Percentiles rank a stretch among this genome's conserved stretches.
Evolutionary conservation across 2,329 filamentous ascomycete species (phyloP).

Genomic region (Zalaria obscura): DNA sequence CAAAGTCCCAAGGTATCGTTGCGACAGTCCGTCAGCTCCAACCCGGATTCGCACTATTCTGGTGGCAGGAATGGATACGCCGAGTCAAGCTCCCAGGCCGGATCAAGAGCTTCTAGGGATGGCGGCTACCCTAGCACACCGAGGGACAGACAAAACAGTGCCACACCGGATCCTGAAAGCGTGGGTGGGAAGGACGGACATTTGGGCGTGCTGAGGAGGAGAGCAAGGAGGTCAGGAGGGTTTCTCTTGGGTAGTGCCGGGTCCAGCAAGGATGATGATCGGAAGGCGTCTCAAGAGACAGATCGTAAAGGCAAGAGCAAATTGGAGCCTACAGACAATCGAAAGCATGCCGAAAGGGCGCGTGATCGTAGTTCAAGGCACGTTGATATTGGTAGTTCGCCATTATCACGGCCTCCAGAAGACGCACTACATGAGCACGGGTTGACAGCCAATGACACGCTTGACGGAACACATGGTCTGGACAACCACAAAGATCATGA

Average conservation of each 20-base stretch:
- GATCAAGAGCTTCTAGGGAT: background rate
- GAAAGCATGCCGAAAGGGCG: slow-evolving; percentile 1
- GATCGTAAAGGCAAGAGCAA: slow-evolving; percentile 4
- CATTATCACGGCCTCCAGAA: no score
- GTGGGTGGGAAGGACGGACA: background rate
- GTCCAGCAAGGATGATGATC: background rate
- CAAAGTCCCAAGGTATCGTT: background rate
- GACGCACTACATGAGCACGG: no score
- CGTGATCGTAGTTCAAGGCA: slow-evolving; percentile 4
- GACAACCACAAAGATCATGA: no score
- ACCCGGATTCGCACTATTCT: background rate
- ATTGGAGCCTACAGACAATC: slow-evolving; percentile 1
- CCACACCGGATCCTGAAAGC: background rate
- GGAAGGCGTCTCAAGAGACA: background rate
- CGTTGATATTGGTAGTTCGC: background rate
- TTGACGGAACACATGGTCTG: no score
- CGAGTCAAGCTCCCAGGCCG: background rate
- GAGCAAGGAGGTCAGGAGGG: slow-evolving; percentile 22
- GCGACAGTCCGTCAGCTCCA: background rate
- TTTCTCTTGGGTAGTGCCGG: slow-evolving; percentile 17
- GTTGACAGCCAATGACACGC: no score
- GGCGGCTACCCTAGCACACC: background rate
- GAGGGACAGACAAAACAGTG: no score
- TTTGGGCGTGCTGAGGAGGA: background rate
- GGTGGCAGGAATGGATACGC: background rate